Evolutionary conservation across 768 basidiomycete species (phyloP), one percentile per base, ranked within the genome.

Genomic region (Suillus clintonianus): DNA sequence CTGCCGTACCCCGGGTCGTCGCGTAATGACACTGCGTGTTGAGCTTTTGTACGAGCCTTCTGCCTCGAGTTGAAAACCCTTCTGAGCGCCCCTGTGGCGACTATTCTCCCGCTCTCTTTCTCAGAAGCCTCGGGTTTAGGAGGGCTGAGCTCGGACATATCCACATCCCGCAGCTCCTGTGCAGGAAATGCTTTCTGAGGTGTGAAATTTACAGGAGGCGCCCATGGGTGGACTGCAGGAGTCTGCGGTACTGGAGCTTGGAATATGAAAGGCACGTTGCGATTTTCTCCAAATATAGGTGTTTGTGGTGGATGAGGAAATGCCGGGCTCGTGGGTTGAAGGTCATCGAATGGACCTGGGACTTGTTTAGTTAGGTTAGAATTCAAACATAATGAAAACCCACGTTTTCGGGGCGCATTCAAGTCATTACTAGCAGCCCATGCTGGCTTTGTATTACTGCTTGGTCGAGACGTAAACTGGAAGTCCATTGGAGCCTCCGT

Each of bases 401-500:
- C 79, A 92, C 90, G 88, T 84, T 92, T 92, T 70, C 82, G 81
- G 39, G 88, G 84, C 30, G 86, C 84, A 68, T 75, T 81, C n/a
- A 80, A 71, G 56, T 85, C 82, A 30, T 85, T 82, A 24, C 65
- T 61, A 27, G 71, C 62, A 19, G 83, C 84, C 90, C 90, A 91
- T 3, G 82, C 85, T 2, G 88, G 86, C 71, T 80, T 85, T 62
- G 81, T 76, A 42, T 76, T 72, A 61, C 72, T 80, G 65, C 73
- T 83, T 17, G 85, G 83, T 30, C 91, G 83, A 67, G 87, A 86
- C 10, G 92, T 94, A 80, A 89, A 94, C 73, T 94, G 87, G 76
- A 88, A 95, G 76, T 95, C 92, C 93, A 95, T 95, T 5, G 93
- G 93, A 4, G 89, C 90, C 72, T 94, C 93, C 56, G 80, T 91